Evolutionary conservation across 2,329 filamentous ascomycete species (phyloP), one percentile per base, ranked within the genome.

Genomic region (Neofusicoccum kwambonambiense): DNA sequence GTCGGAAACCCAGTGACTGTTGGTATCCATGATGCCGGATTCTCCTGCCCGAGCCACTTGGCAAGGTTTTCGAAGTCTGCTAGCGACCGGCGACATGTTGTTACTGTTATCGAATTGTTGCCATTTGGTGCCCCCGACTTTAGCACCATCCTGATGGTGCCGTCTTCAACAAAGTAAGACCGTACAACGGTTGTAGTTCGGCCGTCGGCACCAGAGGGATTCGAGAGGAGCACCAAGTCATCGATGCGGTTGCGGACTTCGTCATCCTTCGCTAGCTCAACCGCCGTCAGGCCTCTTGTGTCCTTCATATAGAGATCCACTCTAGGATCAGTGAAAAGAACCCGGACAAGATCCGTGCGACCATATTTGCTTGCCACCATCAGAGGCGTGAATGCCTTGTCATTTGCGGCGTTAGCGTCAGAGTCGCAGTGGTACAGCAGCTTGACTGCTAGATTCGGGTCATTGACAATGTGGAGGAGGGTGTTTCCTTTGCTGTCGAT

Each of bases 311-410:
- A 88, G 13, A 94, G 80, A 74, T 99, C 95, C 4, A 97, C 92
- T 70, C 96, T 84, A 27, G 92, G 87, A 74, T 99, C 95, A 47
- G 89, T 86, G 76, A 96, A 98, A 5, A 99, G 83, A 9, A 89
- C 89, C 65, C 93, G 86, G 17, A 99, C 94, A 83, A 97, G 92
- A 71, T 98, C 95, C 62, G 96, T 90, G 67, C 95, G 87, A 39
- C 95, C 95, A 74, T 98, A 99, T 76, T 99, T 99, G 84, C 94
- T 98, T 7, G 94, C 94, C 67, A 99, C 90, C 95, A 99, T 99
- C 64, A 99, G 82, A 1, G 95, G 89, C 0, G 96, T 99, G 74
- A 99, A 98, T 54, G 87, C 90, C 79, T 92, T 97, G 71, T 98
- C 93, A 73, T 99, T 99, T 8, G 89, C 90, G 8, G 94, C 93